Percentiles rank a stretch among this genome's conserved stretches.
phyloP scores from a whole-genome alignment of 148 eudicot species.

The Fagopyrum esculentum region DNA sequence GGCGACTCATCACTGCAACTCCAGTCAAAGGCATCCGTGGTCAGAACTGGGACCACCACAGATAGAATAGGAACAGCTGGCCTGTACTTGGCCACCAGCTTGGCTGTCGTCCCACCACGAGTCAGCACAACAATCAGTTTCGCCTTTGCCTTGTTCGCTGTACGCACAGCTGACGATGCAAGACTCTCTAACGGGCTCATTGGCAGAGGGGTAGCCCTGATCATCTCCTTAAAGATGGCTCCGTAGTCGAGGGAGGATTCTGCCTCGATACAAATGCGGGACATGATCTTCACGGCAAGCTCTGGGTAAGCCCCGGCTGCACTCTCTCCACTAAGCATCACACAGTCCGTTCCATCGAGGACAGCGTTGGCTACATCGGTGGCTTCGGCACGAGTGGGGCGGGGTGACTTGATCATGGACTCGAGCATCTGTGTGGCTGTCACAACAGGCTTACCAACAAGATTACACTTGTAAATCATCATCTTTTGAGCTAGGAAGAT shows the following conservation, averaged over 20 bases:
- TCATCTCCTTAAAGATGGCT: conserved; percentile 63
- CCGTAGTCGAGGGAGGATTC: conserved; percentile 68
- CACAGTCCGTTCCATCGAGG: conserved; percentile 88
- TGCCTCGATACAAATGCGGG: conserved; percentile 77
- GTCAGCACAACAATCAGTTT: conserved; percentile 83
- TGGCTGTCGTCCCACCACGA: conserved; percentile 83
- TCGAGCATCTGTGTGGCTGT: conserved; percentile 92
- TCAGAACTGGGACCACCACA: conserved; percentile 63
- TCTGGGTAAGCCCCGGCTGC: conserved; percentile 92
- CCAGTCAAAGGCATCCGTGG: conserved; percentile 68
- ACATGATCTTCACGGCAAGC: conserved; percentile 78
- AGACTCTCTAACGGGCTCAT: conserved; percentile 89
- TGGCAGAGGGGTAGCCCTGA: conserved; percentile 64
- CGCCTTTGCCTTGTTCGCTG: conserved; percentile 77
- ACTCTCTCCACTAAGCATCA: conserved; percentile 79
- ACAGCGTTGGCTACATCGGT: conserved; percentile 82
- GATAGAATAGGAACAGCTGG: conserved; percentile 77
- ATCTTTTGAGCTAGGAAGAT: conserved; percentile 78
- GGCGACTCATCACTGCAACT: conserved; percentile 65
- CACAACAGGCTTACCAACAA: conserved; percentile 72
- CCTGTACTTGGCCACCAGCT: conserved; percentile 69
- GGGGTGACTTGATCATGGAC: conserved; percentile 73
- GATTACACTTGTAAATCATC: conserved; percentile 90
- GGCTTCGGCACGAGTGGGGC: conserved; percentile 88
- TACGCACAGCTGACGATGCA: conserved; percentile 84